A percentile compares a stretch with the other conserved stretches of the same genome.
Conservation (phyloP, 495 filamentous ascomycete species). For the Xylaria cubensis region DNA sequence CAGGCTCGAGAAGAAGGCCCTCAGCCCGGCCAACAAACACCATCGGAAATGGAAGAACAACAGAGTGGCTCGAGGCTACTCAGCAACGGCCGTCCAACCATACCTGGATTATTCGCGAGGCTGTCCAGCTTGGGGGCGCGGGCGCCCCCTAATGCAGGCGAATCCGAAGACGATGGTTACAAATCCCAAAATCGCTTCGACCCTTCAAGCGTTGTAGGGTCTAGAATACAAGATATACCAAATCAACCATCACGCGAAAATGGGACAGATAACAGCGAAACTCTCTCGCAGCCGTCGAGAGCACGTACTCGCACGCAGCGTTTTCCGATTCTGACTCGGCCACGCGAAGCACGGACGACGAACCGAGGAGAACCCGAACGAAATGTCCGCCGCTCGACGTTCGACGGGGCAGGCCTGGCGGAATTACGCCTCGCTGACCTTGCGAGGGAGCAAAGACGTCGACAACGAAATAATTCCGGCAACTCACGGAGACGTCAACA, state of each 20-base stretch:
- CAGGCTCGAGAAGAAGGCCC: slow-evolving; percentile 26
- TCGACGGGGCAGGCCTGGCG: slow-evolving; percentile 45
- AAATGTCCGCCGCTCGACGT: slow-evolving; percentile 33
- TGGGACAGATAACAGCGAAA: neutral
- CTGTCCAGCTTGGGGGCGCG: slow-evolving; percentile 37
- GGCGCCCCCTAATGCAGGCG: slow-evolving; percentile 39
- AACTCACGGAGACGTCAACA: slow-evolving; percentile 28
- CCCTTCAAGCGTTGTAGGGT: slow-evolving; percentile 40
- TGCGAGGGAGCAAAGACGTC: slow-evolving; percentile 36
- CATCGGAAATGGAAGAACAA: slow-evolving; percentile 31
- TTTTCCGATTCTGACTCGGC: slow-evolving; percentile 28
- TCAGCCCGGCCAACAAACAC: neutral
- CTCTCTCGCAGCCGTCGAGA: neutral
- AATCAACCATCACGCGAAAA: neutral
- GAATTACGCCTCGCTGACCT: slow-evolving; percentile 44
- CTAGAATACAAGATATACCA: slow-evolving; percentile 5
- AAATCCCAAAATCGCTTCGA: slow-evolving; percentile 54
- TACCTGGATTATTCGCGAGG: slow-evolving; percentile 45
- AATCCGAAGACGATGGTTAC: slow-evolving; percentile 41
- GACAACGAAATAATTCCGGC: slow-evolving; percentile 32
- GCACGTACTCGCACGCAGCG: slow-evolving; percentile 4
- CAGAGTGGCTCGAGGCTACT: slow-evolving; percentile 27
- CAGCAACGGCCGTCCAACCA: slow-evolving; percentile 36
- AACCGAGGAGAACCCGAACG: slow-evolving; percentile 15
- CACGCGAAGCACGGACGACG: slow-evolving; percentile 25